Evolutionary conservation across 1,139 yeast species (phyloP).

Genomic region (Wickerhamomyces sp.): DNA sequence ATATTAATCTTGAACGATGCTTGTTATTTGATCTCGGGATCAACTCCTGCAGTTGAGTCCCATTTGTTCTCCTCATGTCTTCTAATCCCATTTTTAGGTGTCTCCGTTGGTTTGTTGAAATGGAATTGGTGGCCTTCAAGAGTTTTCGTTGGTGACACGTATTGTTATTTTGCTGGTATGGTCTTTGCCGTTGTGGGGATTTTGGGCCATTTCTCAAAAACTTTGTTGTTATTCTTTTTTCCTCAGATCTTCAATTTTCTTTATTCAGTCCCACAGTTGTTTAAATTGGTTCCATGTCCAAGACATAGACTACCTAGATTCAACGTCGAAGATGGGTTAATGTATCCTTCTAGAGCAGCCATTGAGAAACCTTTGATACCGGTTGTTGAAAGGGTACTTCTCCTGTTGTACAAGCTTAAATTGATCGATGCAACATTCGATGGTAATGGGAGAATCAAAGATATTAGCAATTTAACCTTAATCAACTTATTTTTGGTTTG

Average conservation of each 20-base stretch:
- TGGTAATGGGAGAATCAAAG: slow-evolving; percentile 28
- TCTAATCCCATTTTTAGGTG: slow-evolving; percentile 83
- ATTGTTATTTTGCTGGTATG: slow-evolving; percentile 98
- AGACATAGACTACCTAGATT: slow-evolving; percentile 88
- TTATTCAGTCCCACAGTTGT: slow-evolving; percentile 86
- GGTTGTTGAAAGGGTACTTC: slow-evolving; percentile 30
- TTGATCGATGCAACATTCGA: slow-evolving; percentile 42
- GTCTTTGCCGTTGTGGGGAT: slow-evolving; percentile 97
- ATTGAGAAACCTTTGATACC: slow-evolving; percentile 30
- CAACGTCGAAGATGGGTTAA: slow-evolving; percentile 57
- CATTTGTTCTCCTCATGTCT: slow-evolving; percentile 79
- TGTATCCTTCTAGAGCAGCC: slow-evolving; percentile 69
- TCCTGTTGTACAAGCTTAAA: slow-evolving; percentile 29
- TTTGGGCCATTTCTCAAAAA: slow-evolving; percentile 92
- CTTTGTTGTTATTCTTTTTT: slow-evolving; percentile 74
- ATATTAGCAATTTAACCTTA: slow-evolving; percentile 78
- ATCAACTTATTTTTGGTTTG: slow-evolving; percentile 78
- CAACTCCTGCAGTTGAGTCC: slow-evolving; percentile 65
- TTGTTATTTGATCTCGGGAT: slow-evolving; percentile 52
- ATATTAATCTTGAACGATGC: slow-evolving; percentile 72
- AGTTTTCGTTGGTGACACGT: slow-evolving; percentile 97
- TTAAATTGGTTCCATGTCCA: slow-evolving; percentile 86
- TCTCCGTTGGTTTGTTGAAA: slow-evolving; percentile 67
- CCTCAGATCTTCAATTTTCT: slow-evolving; percentile 90
- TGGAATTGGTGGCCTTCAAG: slow-evolving; percentile 88